Evolutionary conservation across 108 stramenopile genomes (phyloP).

Genomic region (Fragilariopsis cylindrus): DNA sequence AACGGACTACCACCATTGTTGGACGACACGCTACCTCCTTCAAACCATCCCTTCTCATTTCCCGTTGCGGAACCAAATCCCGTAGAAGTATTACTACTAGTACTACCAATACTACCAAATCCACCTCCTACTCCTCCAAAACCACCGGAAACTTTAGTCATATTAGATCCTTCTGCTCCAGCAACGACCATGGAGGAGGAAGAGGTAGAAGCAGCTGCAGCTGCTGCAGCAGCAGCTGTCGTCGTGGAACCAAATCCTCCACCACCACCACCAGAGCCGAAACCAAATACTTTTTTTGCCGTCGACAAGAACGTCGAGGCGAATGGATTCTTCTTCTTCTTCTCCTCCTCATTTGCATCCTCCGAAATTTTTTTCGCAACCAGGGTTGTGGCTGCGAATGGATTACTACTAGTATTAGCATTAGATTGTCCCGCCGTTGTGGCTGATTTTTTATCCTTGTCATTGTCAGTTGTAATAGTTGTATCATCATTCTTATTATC

Average conservation of each 20-base stretch:
- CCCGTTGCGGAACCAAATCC: neutral
- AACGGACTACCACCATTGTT: neutral
- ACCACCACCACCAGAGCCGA: conserved; percentile 24
- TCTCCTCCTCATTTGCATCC: neutral
- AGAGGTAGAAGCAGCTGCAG: conserved; percentile 2
- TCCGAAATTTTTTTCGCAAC: neutral
- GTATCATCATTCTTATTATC: too few species aligned
- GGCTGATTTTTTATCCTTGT: neutral
- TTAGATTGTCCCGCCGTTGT: neutral
- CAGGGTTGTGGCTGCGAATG: neutral
- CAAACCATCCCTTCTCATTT: neutral
- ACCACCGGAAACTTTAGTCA: neutral
- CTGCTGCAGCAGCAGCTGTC: neutral
- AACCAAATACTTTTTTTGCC: conserved; percentile 30
- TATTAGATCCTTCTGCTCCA: neutral
- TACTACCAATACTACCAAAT: neutral
- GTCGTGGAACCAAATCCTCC: conserved; percentile 13
- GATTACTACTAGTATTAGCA: neutral
- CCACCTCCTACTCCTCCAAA: neutral
- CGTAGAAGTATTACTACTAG: neutral
- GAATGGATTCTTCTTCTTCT: conserved; percentile 12
- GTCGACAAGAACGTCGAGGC: conserved; percentile 7
- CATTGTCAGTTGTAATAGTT: neutral
- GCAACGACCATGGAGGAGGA: conserved; percentile 1
- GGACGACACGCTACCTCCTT: neutral